phyloP scores from a whole-genome alignment of 106 monocot genomes.

The Gastrodia elata region DNA sequence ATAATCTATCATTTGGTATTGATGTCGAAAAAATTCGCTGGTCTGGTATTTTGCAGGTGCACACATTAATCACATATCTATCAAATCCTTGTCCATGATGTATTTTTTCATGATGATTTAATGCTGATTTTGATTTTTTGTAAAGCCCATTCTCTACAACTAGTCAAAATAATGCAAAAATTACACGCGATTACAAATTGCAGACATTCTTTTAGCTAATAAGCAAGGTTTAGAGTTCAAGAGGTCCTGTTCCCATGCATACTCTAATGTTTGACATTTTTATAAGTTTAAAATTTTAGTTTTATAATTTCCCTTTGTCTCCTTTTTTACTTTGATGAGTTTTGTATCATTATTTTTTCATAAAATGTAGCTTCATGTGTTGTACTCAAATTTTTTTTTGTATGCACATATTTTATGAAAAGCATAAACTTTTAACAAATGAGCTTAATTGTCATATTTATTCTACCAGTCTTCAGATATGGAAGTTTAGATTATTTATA shows the following conservation, averaged over 20 bases:
- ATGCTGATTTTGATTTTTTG: not conserved
- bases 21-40: constrained; percentile 60
- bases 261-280: not conserved
- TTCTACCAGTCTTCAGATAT: too few species aligned
- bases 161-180: not conserved
- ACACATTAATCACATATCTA: not conserved
- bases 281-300: not conserved
- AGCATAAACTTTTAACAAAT: too few species aligned
- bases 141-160: not conserved
- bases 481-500: too few species aligned
- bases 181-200: not conserved
- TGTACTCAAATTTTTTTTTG: too few species aligned
- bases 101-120: not conserved
- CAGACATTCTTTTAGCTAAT: not conserved
- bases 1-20: constrained; percentile 66
- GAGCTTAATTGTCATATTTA: too few species aligned
- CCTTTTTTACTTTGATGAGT: not conserved
- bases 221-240: not conserved
- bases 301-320: not conserved
- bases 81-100: not conserved
- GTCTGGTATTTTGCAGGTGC: constrained; percentile 83
- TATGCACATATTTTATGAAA: too few species aligned
- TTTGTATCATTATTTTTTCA: not conserved
- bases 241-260: not conserved
- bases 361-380: too few species aligned